Percentiles rank a stretch among this genome's conserved stretches.
phyloP scores from a whole-genome alignment of 1,139 yeast species.

The Zygoascus sp. region DNA sequence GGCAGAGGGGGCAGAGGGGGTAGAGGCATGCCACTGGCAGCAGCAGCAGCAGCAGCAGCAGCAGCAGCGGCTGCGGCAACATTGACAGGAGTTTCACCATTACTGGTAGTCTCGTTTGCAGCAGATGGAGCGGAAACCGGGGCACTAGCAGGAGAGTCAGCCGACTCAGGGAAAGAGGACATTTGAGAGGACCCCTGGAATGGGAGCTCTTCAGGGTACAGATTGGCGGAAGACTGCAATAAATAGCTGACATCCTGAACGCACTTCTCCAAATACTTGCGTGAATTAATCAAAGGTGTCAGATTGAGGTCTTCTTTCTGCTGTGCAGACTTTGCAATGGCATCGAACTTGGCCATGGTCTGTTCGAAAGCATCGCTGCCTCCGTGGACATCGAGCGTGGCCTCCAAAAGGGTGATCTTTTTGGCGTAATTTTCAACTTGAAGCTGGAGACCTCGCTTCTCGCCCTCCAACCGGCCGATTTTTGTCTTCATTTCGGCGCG shows the following conservation, averaged over 20 bases:
- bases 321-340: slow-evolving; percentile 1
- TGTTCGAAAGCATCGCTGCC: neutral
- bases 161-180: neutral
- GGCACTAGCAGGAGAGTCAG: neutral
- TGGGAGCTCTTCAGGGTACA: slow-evolving; percentile 7
- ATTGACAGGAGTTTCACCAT: neutral
- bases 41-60: neutral
- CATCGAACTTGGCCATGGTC: slow-evolving; percentile 6
- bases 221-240: slow-evolving; percentile 27
- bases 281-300: slow-evolving; percentile 30
- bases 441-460: slow-evolving; percentile 34
- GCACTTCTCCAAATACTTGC: slow-evolving; percentile 35
- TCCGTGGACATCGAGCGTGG: slow-evolving; percentile 16
- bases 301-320: slow-evolving; percentile 22
- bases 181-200: neutral
- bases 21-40: slow-evolving; percentile 4
- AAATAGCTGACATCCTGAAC: slow-evolving; percentile 35
- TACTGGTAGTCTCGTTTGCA: neutral
- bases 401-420: slow-evolving; percentile 30
- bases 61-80: neutral
- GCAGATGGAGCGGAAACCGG: neutral
- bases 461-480: slow-evolving; percentile 40
- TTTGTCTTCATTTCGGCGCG: slow-evolving; percentile 49
- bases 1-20: slow-evolving; percentile 11
- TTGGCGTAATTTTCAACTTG: slow-evolving; percentile 29